phyloP scores from a whole-genome alignment of 192 early-diverging fungal species.

The Obelidium mucronatum region DNA sequence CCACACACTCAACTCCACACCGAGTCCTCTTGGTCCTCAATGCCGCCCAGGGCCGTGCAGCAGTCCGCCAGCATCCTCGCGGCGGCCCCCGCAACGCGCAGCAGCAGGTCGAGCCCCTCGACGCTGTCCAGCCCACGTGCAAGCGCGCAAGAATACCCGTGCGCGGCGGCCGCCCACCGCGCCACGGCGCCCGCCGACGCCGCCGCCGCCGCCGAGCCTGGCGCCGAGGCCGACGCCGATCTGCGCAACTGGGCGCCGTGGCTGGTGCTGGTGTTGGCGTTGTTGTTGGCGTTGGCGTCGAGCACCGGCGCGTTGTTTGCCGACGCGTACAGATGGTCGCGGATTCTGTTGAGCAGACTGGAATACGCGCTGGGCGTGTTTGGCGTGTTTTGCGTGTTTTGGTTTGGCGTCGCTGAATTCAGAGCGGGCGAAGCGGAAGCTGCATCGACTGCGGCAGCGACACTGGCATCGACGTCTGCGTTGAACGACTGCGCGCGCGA shows the following conservation, averaged over 20 bases:
- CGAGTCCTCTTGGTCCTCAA: constrained; percentile 23
- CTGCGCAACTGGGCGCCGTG: no score
- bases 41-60: background rate
- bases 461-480: background rate
- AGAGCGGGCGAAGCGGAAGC: background rate
- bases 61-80: background rate
- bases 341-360: no score
- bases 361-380: no score
- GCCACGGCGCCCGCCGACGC: background rate
- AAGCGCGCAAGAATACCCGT: background rate
- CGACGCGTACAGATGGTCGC: no score
- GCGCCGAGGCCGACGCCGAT: no score
- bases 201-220: no score
- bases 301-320: no score
- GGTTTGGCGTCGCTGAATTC: no score
- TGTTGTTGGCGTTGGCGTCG: background rate
- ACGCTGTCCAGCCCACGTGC: background rate
- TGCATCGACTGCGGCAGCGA: background rate
- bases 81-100: background rate
- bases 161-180: no score
- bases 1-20: constrained; percentile 11
- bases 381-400: no score
- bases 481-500: background rate
- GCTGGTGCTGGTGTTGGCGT: no score
- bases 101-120: background rate